Conservation (phyloP, 2,329 filamentous ascomycete genomes). For the Elsinoe ampelina region DNA sequence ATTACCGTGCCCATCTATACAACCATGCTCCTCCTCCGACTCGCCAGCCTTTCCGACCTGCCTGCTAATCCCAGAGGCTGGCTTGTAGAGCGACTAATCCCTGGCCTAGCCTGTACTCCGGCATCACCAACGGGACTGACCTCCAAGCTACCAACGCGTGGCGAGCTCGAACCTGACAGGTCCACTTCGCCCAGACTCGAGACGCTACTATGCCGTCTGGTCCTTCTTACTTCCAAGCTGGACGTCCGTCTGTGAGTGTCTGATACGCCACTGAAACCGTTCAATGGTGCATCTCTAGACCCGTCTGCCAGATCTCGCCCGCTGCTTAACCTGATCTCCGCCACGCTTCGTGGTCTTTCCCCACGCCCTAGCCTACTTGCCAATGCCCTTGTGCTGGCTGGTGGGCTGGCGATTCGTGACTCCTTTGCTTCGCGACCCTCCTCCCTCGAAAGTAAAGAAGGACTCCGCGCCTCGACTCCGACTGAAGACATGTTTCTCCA, state of each 20-base stretch:
- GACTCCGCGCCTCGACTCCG: background rate
- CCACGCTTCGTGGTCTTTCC: background rate
- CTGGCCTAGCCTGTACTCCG: background rate
- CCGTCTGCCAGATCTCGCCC: constrained; percentile 16
- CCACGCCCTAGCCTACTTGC: background rate
- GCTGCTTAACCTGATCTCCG: background rate
- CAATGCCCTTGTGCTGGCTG: background rate
- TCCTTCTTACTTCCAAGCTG: background rate
- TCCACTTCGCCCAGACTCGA: background rate
- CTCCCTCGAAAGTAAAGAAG: background rate
- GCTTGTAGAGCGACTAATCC: constrained; percentile 7
- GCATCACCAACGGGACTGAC: background rate
- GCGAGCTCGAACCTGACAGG: background rate
- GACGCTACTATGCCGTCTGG: constrained; percentile 14
- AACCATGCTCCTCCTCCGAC: constrained; percentile 29
- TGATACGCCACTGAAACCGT: constrained; percentile 27
- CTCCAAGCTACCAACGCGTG: background rate
- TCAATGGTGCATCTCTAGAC: constrained; percentile 25
- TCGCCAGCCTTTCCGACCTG: constrained; percentile 20
- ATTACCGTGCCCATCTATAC: constrained; percentile 17
- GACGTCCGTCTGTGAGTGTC: constrained; percentile 8
- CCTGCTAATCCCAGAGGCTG: background rate
- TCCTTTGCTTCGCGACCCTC: background rate
- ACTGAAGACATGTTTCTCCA: constrained; percentile 19
- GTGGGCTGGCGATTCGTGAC: background rate